Base-by-base conservation (phyloP, 768 basidiomycete species). In the Dacryopinax spathularia region DNA sequence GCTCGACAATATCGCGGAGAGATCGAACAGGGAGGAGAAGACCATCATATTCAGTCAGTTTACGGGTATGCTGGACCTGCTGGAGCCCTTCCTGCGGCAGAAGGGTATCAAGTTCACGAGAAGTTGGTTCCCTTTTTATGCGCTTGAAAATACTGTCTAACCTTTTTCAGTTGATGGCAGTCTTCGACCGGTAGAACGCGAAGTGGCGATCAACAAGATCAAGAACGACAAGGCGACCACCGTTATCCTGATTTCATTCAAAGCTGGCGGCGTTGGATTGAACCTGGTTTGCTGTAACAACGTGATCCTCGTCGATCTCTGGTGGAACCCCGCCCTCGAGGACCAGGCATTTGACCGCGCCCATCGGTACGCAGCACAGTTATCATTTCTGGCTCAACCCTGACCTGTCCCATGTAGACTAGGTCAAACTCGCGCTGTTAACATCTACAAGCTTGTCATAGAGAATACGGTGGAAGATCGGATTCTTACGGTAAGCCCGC, bases 21-120 rank as follows among this genome's bases (percentile, higher is more conserved):
- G 82, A 61, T 79, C 82, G 12, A 74, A 81, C 15, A 72, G 78
- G 16, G 74, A 77, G 65, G 91, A 96, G 71, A 99, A 97, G 80
- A 95, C 93, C 0, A 98, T 98, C 66, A 85, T 99, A 22, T 98
- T 97, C 72, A 93, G 91, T 0, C 94, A 96, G 70, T 91, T 91
- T 66, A 97, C 95, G 0, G 79, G 81, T 61, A 77, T 80, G 88
- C 76, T 99, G 65, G 84, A 94, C 72, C 71, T 97, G 63, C 79
- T 96, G 44, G 84, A 94, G 74, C 88, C 87, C 0, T 96, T 96
- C 75, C 77, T 99, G 73, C 77, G 76, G 31, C 80, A 82, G 1
- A 77, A 79, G 13, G 83, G 84, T 0, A 78, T 93, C 68, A 79
- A 81, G 66, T 94, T 82, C 71, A 88, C 88, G 31, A 82, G 93